These are phyloP conservation scores for Catenaria anguillulae DNA, from an alignment of 371 early-diverging fungal species.

Conservation along the genomic window DNA sequence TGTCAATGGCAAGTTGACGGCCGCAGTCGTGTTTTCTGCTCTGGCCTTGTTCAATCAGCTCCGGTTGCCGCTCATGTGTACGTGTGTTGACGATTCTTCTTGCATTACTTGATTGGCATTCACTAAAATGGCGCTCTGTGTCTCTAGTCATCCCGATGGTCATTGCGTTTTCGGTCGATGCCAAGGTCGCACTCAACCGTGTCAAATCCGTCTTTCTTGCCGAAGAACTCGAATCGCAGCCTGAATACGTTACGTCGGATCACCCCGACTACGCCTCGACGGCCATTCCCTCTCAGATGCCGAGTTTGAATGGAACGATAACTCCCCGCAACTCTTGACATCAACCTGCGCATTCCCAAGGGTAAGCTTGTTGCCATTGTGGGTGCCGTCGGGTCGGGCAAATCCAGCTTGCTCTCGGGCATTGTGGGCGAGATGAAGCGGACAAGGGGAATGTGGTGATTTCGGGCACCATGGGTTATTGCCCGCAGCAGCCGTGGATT, in stretches of 20 bases:
- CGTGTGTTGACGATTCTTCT: too few relatives aligned
- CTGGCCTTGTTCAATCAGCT: conserved; percentile 82
- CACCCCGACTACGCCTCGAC: not conserved
- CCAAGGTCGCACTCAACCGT: conserved; percentile 67
- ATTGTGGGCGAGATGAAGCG: conserved; percentile 78
- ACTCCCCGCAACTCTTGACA: conserved; percentile 35
- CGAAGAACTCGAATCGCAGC: conserved; percentile 48
- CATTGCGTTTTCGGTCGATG: conserved; percentile 59
- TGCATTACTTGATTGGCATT: too few relatives aligned
- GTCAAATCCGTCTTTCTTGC: conserved; percentile 58
- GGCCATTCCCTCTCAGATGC: not conserved
- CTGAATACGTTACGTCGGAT: not conserved
- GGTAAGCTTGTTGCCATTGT: conserved; percentile 58
- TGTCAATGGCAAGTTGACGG: conserved; percentile 42
- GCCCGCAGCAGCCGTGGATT: conserved; percentile 47
- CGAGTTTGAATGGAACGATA: not conserved
- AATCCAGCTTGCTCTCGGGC: conserved; percentile 63
- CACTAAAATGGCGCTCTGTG: too few relatives aligned
- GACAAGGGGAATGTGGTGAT: conserved; percentile 23
- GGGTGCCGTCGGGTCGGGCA: conserved; percentile 79
- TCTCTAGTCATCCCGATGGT: not conserved
- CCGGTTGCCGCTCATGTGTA: conserved; percentile 24
- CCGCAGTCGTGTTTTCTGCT: conserved; percentile 68
- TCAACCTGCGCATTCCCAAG: conserved; percentile 43
- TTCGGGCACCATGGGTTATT: conserved; percentile 70